phyloP scores from a whole-genome alignment of 306 rosid genomes.

The Styphnolobium japonicum region DNA sequence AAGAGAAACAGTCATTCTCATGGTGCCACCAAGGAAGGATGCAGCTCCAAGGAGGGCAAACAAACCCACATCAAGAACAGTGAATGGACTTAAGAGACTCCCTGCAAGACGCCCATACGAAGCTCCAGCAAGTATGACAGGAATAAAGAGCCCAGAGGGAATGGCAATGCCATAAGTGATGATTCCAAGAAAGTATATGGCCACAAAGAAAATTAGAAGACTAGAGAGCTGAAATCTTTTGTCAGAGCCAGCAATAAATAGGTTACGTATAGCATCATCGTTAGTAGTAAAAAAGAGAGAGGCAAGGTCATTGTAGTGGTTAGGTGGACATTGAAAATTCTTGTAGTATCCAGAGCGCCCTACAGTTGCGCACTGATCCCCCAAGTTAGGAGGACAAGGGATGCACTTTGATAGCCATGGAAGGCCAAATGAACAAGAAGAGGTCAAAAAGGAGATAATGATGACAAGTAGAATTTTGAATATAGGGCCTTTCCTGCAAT shows the following conservation, averaged over 20 bases:
- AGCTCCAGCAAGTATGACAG: slow-evolving; percentile 84
- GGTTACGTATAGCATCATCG: slow-evolving; percentile 78
- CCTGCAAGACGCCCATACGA: slow-evolving; percentile 82
- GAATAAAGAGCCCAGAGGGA: slow-evolving; percentile 90
- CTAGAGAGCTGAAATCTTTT: slow-evolving; percentile 63
- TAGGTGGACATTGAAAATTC: slow-evolving; percentile 66
- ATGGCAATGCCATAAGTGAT: slow-evolving; percentile 84
- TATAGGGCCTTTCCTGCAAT: slow-evolving; percentile 64
- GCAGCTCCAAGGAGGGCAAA: slow-evolving; percentile 86
- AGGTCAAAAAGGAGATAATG: slow-evolving; percentile 55
- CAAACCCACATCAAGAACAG: slow-evolving; percentile 54
- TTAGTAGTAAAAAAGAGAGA: slow-evolving; percentile 79
- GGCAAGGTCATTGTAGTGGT: slow-evolving; percentile 82
- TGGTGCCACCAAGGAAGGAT: slow-evolving; percentile 87
- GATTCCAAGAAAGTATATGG: slow-evolving; percentile 63
- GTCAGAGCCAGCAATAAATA: slow-evolving; percentile 48
- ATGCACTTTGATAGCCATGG: slow-evolving; percentile 74
- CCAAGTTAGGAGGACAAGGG: slow-evolving; percentile 60
- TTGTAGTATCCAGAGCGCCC: slow-evolving; percentile 68
- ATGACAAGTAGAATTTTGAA: slow-evolving; percentile 53
- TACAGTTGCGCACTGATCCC: slow-evolving; percentile 55
- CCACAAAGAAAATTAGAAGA: slow-evolving; percentile 59
- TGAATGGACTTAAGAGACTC: slow-evolving; percentile 45
- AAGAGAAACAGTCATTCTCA: slow-evolving; percentile 88
- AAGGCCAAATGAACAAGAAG: slow-evolving; percentile 61